phyloP scores from a whole-genome alignment of 2,329 filamentous ascomycete species.

The Colletotrichum cereale region DNA sequence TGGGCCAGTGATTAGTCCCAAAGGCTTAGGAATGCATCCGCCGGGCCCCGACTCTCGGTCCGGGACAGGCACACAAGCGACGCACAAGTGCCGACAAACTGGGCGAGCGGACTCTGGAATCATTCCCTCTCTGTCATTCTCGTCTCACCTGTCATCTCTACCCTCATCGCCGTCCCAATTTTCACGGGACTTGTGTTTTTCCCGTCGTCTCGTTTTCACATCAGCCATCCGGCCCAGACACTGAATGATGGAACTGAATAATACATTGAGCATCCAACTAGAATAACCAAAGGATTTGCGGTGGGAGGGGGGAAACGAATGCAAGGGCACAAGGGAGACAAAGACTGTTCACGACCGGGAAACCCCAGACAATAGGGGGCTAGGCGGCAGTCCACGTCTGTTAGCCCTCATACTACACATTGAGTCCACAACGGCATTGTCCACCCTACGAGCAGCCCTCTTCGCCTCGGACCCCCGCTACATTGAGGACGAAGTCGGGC shows the following conservation, averaged over 20 bases:
- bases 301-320: neutral
- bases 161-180: neutral
- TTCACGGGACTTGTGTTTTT: neutral
- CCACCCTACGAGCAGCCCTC: neutral
- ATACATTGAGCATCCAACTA: no score
- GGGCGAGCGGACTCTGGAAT: neutral
- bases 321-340: neutral
- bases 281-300: neutral
- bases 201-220: neutral
- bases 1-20: neutral
- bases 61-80: no score
- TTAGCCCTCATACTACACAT: neutral
- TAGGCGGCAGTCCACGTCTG: neutral
- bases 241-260: neutral
- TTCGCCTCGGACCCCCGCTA: neutral
- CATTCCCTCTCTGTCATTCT: neutral
- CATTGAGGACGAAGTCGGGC: neutral
- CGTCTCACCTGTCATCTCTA: no score
- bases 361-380: neutral
- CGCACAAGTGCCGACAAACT: neutral
- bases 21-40: neutral
- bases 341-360: neutral
- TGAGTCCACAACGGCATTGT: neutral
- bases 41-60: neutral
- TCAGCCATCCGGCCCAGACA: neutral